Conservation (phyloP, 495 filamentous ascomycete genomes). For the Xylaria cubensis region DNA sequence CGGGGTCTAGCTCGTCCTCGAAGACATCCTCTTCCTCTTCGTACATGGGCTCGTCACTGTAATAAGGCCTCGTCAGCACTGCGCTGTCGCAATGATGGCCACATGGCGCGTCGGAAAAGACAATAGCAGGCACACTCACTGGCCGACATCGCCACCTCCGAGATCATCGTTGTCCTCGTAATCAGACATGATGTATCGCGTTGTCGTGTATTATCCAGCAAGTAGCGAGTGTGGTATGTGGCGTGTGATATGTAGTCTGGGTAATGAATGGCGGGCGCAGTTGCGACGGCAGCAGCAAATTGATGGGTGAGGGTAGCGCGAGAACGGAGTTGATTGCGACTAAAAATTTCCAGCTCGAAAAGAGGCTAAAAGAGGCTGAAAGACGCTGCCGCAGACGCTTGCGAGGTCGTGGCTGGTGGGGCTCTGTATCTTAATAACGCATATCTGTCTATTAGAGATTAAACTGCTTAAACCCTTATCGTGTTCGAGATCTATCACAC, state of each 20-base stretch:
- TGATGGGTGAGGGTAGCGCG: neutral
- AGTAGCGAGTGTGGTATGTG: slow-evolving; percentile 1
- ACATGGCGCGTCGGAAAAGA: slow-evolving; percentile 9
- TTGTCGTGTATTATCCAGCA: neutral
- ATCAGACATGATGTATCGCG: slow-evolving; percentile 74
- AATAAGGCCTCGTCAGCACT: slow-evolving; percentile 26
- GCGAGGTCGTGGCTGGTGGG: neutral
- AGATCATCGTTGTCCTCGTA: slow-evolving; percentile 75
- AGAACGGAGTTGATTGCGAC: slow-evolving; percentile 29
- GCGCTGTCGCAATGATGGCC: neutral
- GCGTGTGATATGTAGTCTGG: slow-evolving; percentile 14
- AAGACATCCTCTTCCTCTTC: slow-evolving; percentile 51
- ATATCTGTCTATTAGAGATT: neutral
- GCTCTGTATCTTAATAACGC: neutral
- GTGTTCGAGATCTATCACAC: neutral
- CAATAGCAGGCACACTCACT: slow-evolving; percentile 38
- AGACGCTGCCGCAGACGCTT: slow-evolving; percentile 18
- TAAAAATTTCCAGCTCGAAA: slow-evolving; percentile 31
- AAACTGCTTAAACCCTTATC: neutral
- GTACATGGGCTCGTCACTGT: slow-evolving; percentile 61
- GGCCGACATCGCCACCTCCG: slow-evolving; percentile 52
- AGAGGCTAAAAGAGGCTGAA: slow-evolving; percentile 33
- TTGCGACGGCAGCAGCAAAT: slow-evolving; percentile 26
- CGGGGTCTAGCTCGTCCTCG: slow-evolving; percentile 57
- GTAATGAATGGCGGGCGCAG: slow-evolving; percentile 11